Evolutionary conservation across 2,329 filamentous ascomycete genomes (phyloP), one percentile per base, ranked within the genome.

Genomic region (Domatiomyces catenatus): DNA sequence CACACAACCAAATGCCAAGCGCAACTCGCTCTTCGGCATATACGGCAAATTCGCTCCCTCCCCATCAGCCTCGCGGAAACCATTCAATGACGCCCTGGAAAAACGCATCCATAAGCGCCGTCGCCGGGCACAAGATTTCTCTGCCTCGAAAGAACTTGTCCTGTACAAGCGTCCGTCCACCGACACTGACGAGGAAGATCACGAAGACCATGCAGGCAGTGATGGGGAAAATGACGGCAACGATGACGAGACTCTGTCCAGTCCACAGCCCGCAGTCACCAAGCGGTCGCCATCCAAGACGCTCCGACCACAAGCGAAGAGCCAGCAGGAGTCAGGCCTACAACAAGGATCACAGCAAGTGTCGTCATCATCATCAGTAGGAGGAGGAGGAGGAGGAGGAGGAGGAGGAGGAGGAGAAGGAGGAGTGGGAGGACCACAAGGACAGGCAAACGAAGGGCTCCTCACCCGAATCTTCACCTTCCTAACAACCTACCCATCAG

Each of bases 401-500:
- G 28, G 8, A 2, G 28, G 8, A 32, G 28, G 28, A 32, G 8
- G 7, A 32, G 50, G 58, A 58, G 60, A 59, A 46, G 53, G 61
- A 36, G 56, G 59, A 47, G 52, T 53, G 52, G 22, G 22, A 24
- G 22, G 22, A 24, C 22, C 22, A 6, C 22, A 24, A 24, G 22
- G 22, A 24, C 22, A 24, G 22, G 22, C 22, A 24, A 24, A 24
- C 22, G 32, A 39, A 15, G 32, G 32, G 32, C 32, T 39, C 32
- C 58, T 63, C 47, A 59, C 54, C 32, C 68, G 72, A 36, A 67
- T 82, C 54, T 76, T 84, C 60, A 71, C 73, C 17, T 79, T 80
- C 64, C 70, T 85, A 49, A 78, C 81, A 58, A 71, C 74, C 4
- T 79, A 83, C 57, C 81, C 81, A 0, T 74, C 78, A 52, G 72